Percentiles rank a stretch among this genome's conserved stretches.
Evolutionary conservation across 345 rosid species (phyloP).

Genomic region (Geranium rotundifolium): DNA sequence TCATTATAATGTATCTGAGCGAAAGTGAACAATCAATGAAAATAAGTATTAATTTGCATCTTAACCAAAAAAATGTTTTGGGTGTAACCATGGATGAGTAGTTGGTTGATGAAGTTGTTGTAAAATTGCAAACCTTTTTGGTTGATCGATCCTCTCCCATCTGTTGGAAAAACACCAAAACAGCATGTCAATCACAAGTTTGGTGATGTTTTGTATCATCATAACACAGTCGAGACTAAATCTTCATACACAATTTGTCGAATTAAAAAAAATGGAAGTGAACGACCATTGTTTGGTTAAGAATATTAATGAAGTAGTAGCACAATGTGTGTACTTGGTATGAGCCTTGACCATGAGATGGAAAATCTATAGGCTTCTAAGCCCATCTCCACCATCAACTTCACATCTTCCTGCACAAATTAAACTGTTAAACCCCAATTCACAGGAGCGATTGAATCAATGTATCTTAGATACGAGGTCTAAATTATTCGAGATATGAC

Average conservation of each 20-base stretch:
- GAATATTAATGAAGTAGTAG: too few species aligned
- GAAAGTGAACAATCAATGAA: too few species aligned
- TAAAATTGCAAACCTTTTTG: slow-evolving; percentile 18
- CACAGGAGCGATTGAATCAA: background rate
- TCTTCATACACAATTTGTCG: too few species aligned
- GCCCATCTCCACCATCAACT: slow-evolving; percentile 17
- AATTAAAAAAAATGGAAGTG: background rate
- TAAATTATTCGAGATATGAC: slow-evolving; percentile 6
- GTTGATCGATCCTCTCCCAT: slow-evolving; percentile 20
- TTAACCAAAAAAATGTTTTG: too few species aligned
- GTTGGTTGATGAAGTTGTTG: slow-evolving; percentile 20
- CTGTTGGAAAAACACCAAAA: slow-evolving; percentile 13
- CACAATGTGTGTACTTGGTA: slow-evolving; percentile 14
- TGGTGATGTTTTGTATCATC: too few species aligned
- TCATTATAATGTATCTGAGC: too few species aligned
- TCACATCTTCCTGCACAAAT: slow-evolving; percentile 20
- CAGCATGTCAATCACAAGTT: too few species aligned
- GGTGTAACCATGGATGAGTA: slow-evolving; percentile 11
- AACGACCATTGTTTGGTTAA: background rate
- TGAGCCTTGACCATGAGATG: slow-evolving; percentile 27
- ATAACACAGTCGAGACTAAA: too few species aligned
- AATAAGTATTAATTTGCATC: too few species aligned
- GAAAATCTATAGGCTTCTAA: slow-evolving; percentile 24
- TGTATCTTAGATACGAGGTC: background rate
- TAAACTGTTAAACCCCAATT: background rate